A percentile compares a stretch with the other conserved stretches of the same genome.
These are phyloP conservation scores for Volutella citrinella DNA, from an alignment of 2,329 filamentous ascomycete genomes.

Conservation along the genomic window DNA sequence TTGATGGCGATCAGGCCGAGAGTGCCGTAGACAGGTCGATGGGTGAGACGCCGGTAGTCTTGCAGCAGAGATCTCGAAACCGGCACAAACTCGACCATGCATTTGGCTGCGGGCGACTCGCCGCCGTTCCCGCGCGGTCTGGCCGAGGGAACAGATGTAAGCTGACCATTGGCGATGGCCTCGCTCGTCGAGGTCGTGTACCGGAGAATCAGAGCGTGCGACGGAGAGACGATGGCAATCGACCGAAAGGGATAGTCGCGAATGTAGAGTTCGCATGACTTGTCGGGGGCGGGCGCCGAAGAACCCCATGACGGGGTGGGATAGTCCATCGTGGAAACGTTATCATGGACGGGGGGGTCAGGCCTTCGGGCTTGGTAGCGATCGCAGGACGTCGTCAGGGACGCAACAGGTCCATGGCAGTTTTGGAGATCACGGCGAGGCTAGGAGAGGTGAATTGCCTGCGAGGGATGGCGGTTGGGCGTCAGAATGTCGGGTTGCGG, in stretches of 20 bases:
- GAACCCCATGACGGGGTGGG: slow-evolving; percentile 42
- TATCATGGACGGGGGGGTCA: slow-evolving; percentile 7
- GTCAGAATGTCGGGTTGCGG: too few relatives aligned
- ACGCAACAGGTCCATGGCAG: slow-evolving; percentile 17
- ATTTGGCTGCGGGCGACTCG: slow-evolving; percentile 54
- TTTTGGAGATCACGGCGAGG: neutral
- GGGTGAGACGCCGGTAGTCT: slow-evolving; percentile 74
- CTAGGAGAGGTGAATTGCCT: neutral
- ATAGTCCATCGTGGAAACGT: slow-evolving; percentile 44
- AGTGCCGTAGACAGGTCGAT: slow-evolving; percentile 76
- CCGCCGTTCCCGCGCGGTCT: slow-evolving; percentile 40
- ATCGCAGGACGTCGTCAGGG: slow-evolving; percentile 11
- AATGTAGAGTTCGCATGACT: slow-evolving; percentile 75
- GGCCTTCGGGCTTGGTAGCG: slow-evolving; percentile 8
- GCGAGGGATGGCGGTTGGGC: too few relatives aligned
- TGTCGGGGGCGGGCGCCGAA: slow-evolving; percentile 49
- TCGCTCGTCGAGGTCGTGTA: slow-evolving; percentile 68
- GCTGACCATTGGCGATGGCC: slow-evolving; percentile 54
- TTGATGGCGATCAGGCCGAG: slow-evolving; percentile 82
- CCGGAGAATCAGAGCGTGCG: slow-evolving; percentile 80
- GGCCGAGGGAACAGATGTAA: slow-evolving; percentile 48
- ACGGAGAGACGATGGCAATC: slow-evolving; percentile 77
- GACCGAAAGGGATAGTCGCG: slow-evolving; percentile 84
- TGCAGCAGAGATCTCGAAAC: slow-evolving; percentile 63
- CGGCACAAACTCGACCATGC: slow-evolving; percentile 84